Evolutionary conservation across 768 basidiomycete species (phyloP).

Genomic region (Leccinum incarnatum): DNA sequence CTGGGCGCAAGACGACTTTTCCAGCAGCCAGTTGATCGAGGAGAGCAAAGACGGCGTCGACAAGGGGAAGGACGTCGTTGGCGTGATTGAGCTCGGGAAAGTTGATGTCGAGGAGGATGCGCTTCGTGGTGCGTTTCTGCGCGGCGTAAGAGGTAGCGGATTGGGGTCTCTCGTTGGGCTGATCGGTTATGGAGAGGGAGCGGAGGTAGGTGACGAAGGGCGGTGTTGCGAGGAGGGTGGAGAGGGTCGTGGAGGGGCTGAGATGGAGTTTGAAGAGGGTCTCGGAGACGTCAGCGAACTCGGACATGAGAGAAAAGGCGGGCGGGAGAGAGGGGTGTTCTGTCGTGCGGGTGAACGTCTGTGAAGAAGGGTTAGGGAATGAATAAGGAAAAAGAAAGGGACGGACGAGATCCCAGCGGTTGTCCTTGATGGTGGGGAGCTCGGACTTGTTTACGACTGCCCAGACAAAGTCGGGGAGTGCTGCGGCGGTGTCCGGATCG

Average conservation of each 20-base stretch:
- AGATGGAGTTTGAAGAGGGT: slow-evolving; percentile 56
- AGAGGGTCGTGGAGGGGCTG: slow-evolving; percentile 45
- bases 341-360: slow-evolving; percentile 82
- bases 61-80: slow-evolving; percentile 50
- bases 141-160: slow-evolving; percentile 47
- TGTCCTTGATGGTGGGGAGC: slow-evolving; percentile 60
- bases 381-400: background rate
- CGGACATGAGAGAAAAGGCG: slow-evolving; percentile 74
- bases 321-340: slow-evolving; percentile 63
- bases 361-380: slow-evolving; percentile 5
- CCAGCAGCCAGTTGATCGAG: slow-evolving; percentile 58
- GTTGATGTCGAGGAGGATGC: slow-evolving; percentile 66
- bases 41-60: slow-evolving; percentile 69
- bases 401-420: slow-evolving; percentile 86
- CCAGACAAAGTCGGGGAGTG: slow-evolving; percentile 73
- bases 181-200: slow-evolving; percentile 87
- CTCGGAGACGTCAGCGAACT: slow-evolving; percentile 85
- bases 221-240: slow-evolving; percentile 60
- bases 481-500: slow-evolving; percentile 33
- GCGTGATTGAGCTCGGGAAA: slow-evolving; percentile 51
- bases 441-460: slow-evolving; percentile 81
- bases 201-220: slow-evolving; percentile 74
- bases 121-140: slow-evolving; percentile 51
- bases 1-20: slow-evolving; percentile 65
- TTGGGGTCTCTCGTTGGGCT: slow-evolving; percentile 68